Evolutionary conservation across 1,139 yeast species (phyloP), one percentile per base, ranked within the genome.

Genomic region (Tardiomyces digboiensis): DNA sequence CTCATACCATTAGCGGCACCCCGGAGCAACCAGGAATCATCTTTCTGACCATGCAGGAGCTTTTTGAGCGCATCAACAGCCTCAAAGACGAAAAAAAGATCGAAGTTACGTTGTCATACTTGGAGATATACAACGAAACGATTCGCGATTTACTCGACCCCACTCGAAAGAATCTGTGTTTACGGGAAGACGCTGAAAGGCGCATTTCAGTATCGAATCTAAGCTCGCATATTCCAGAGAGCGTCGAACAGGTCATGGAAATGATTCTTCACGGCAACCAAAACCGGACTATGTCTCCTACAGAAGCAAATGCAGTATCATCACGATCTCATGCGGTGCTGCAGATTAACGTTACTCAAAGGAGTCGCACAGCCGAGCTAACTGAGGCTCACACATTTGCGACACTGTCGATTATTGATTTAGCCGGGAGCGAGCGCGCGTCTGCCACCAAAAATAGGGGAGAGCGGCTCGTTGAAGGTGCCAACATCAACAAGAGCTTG

Each of bases 371-470:
- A 0, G 80, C 82, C 0, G 86, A 80, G 46, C 54, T 84, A 10
- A 70, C 70, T 16, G 86, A 83, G 57, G 75, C 78, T 38, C 89
- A 81, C 51, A 77, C 81, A 0, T 80, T 76, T 64, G 89, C 95
- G 0, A 83, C 94, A 0, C 66, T 89, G 26, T 82, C 93, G 0
- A 82, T 89, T 29, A 88, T 89, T 40, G 97, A 89, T 61, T 66
- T 89, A 42, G 97, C 97, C 0, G 97, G 97, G 2, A 84, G 95
- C 65, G 97, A 89, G 65, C 69, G 97, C 42, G 97, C 97, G 0
- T 81, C 93, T 1, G 84, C 94, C 0, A 87, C 97, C 0, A 79
- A 76, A 52, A 89, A 88, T 60, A 66, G 87, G 46, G 97, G 97
- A 0, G 75, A 74, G 20, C 66, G 95, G 44, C 68, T 89, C 10